Conservation (phyloP, 345 rosid genomes). For the Leavenworthia alabamica region DNA sequence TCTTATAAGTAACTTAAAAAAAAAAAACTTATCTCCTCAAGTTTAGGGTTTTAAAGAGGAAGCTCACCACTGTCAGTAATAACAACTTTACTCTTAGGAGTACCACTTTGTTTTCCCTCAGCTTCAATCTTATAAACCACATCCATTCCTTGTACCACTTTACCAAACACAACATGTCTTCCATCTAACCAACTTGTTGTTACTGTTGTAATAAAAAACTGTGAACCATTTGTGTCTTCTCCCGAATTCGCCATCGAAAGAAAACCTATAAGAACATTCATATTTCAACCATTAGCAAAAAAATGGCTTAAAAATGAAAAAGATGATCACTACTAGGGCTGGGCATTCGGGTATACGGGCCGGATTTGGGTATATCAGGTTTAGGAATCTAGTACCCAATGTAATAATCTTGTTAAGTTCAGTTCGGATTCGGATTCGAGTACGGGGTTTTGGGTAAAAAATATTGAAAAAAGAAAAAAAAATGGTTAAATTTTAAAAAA, state of each 20-base stretch:
- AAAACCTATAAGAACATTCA: constrained; percentile 39
- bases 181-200: constrained; percentile 98
- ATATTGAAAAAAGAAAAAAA: no score
- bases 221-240: constrained; percentile 84
- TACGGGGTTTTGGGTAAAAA: no score
- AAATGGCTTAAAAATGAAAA: neutral
- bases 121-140: constrained; percentile 91
- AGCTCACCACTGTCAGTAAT: constrained; percentile 91
- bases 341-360: no score
- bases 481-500: no score
- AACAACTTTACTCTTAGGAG: constrained; percentile 81
- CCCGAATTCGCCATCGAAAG: constrained; percentile 98
- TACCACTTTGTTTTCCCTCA: constrained; percentile 75
- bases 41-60: constrained; percentile 41
- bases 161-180: constrained; percentile 87
- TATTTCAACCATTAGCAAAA: neutral
- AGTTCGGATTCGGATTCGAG: no score
- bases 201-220: constrained; percentile 89
- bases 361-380: no score
- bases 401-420: no score
- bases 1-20: neutral
- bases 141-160: constrained; percentile 97
- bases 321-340: neutral
- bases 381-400: no score
- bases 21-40: neutral